Base-by-base conservation (phyloP, 1,284 basidiomycete genomes). In the Peniophora sp. region DNA sequence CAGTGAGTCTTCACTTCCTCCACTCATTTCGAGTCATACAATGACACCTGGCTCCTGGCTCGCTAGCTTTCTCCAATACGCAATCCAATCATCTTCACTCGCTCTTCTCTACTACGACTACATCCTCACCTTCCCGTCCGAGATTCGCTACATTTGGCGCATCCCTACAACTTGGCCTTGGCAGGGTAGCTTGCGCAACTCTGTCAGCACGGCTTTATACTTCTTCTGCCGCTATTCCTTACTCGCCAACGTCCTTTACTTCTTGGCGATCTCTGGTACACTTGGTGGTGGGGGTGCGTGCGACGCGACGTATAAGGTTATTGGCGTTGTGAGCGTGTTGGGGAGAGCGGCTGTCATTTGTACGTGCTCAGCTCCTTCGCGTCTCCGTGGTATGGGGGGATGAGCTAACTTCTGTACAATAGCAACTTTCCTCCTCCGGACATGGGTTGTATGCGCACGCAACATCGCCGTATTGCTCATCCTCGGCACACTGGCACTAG, bases 321-420 rank as follows among this genome's bases (percentile, higher is more conserved):
- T 62, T 27, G 60, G 59, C 3, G 60, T 56, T 20, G 48, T 67
- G n/a, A 65, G 67, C 48, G 61, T 69, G 6, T 45, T 67, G 12
- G 68, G 66, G 2, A 56, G 67, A 12, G 55, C 59, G 11, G 62
- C 65, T 2, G 58, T 71, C 10, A 54, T 70, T 22, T 53, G 68
- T 67, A 20, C 38, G 38, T 41, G n/a, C 16, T 41, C 8, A 8
- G 38, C 8, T 41, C 19, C 6, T 45, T 20, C 6, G 19, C 19
- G 38, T 6, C n/a, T 8, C 8, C 5, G 6, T n/a, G 16, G 8
- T 41, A 20, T 20, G 5, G 38, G n/a, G n/a, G n/a, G n/a, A 17
- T 8, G 8, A n/a, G n/a, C 16, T 41, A 41, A 41, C 5, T 32
- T 12, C 6, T 41, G 38, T 41, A 8, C 8, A 41, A 16, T n/a